Evolutionary conservation across 768 basidiomycete genomes (phyloP), one percentile per base, ranked within the genome.

Genomic region (Sporobolomyces phaffii): DNA sequence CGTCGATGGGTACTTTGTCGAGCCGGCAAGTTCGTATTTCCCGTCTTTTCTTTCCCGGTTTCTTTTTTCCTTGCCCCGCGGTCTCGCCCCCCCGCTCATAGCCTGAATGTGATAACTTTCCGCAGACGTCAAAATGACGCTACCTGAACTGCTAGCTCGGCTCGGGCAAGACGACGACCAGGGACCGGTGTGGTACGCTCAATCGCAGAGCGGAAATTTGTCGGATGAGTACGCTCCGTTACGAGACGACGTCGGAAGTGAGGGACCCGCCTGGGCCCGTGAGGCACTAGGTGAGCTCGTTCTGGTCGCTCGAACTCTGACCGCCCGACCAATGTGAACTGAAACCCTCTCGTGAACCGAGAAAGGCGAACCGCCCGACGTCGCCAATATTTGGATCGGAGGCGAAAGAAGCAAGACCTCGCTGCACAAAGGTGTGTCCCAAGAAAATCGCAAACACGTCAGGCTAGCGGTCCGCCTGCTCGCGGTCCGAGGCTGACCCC

Each of bases 381-480:
- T 91, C 8, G 90, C 91, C 4, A 96, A 96, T 75, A 74, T 97
- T 24, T 97, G 92, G 91, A 89, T 96, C 40, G 92, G 93, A 15
- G 82, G 88, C 73, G 80, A 81, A 60, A 79, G 80, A 63, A 91
- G 90, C 74, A 79, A 85, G 18, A 96, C 93, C 1, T 90, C 87
- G 60, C 82, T 94, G 49, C 93, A 97, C 76, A 88, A 84, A 74
- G 91, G 91, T 90, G 70, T 57, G 80, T 33, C 29, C 15, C n/a
- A n/a, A n/a, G n/a, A n/a, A n/a, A n/a, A n/a, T n/a, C n/a, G n/a
- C n/a, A n/a, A n/a, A n/a, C n/a, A n/a, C n/a, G n/a, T n/a, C n/a
- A n/a, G n/a, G n/a, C n/a, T n/a, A n/a, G n/a, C n/a, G n/a, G n/a
- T n/a, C n/a, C n/a, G n/a, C n/a, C n/a, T n/a, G n/a, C n/a, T n/a